Percentiles rank a stretch among this genome's conserved stretches.
These are phyloP conservation scores for Colletotrichum sp. DNA, from an alignment of 2,329 filamentous ascomycete species.

Conservation along the genomic window DNA sequence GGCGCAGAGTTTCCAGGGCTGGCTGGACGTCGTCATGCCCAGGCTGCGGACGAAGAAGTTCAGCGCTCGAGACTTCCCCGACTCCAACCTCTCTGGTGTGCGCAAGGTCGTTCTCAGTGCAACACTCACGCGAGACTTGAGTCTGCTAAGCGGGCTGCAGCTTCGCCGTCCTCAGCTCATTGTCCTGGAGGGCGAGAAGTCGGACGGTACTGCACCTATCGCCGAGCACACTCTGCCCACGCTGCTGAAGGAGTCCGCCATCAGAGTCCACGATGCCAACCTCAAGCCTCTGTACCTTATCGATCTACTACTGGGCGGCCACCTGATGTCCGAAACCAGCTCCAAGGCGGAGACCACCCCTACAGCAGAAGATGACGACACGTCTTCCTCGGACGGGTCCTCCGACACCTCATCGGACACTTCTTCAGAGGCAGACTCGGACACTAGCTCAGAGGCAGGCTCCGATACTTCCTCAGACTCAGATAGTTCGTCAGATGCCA, in stretches of 20 bases:
- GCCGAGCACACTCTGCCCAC: conserved; percentile 63
- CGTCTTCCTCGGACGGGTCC: conserved; percentile 30
- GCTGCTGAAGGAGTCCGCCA: conserved; percentile 65
- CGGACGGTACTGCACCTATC: conserved; percentile 40
- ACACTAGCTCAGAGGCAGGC: conserved; percentile 33
- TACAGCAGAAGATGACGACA: conserved; percentile 13
- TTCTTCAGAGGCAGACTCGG: conserved; percentile 25
- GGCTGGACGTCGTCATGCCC: conserved; percentile 76
- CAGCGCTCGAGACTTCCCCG: conserved; percentile 57
- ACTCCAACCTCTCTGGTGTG: conserved; percentile 58
- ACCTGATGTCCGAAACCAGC: conserved; percentile 40
- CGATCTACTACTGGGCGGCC: conserved; percentile 67
- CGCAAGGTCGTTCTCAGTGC: conserved; percentile 89
- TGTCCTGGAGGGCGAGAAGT: conserved; percentile 65
- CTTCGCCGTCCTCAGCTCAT: conserved; percentile 77
- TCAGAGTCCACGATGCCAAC: conserved; percentile 71
- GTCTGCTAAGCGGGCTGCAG: conserved; percentile 75
- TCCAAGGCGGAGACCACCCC: conserved; percentile 12
- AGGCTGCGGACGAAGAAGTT: conserved; percentile 55
- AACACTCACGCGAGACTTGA: conserved; percentile 87
- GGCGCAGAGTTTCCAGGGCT: conserved; percentile 91
- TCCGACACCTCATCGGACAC: conserved; percentile 38
- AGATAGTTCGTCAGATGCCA: conserved; percentile 22
- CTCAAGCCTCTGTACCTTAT: conserved; percentile 87
- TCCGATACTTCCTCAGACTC: conserved; percentile 38